These are phyloP conservation scores for Penicillium digitatum DNA, from an alignment of 2,329 filamentous ascomycete species.

Conservation along the genomic window DNA sequence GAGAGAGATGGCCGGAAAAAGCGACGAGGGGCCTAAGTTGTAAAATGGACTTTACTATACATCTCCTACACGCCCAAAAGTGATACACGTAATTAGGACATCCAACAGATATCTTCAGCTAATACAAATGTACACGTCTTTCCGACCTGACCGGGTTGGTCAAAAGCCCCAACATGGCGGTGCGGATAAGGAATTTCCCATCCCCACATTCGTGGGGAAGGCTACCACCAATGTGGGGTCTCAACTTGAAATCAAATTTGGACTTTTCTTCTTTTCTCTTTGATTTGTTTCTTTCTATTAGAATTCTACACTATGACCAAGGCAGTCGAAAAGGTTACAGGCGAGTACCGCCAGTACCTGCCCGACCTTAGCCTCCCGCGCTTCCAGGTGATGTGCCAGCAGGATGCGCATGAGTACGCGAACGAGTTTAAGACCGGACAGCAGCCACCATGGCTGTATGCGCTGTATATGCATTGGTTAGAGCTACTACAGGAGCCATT, in stretches of 20 bases:
- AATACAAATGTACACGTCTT: conserved; percentile 6
- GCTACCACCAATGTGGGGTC: conserved; percentile 16
- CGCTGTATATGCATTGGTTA: conserved; percentile 57
- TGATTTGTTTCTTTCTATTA: not conserved
- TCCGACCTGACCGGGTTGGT: conserved; percentile 9
- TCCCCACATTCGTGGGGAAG: conserved; percentile 24
- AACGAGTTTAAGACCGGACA: conserved; percentile 56
- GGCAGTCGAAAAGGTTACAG: conserved; percentile 23
- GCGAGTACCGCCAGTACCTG: conserved; percentile 56
- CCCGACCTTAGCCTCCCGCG: conserved; percentile 59
- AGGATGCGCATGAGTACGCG: conserved; percentile 61
- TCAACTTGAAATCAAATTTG: conserved; percentile 15
- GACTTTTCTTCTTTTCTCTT: not conserved
- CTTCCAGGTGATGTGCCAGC: conserved; percentile 60
- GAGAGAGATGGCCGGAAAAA: too few relatives aligned
- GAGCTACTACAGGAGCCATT: conserved; percentile 61
- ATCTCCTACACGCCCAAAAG: not conserved
- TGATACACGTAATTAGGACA: not conserved
- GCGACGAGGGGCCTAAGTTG: too few relatives aligned
- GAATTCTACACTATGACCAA: conserved; percentile 3
- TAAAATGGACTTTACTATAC: too few relatives aligned
- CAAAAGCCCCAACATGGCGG: not conserved
- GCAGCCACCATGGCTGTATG: conserved; percentile 64
- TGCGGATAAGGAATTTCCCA: conserved; percentile 23
- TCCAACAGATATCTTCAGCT: not conserved